phyloP scores from a whole-genome alignment of 129 eudicot species.

The Apium graveolens region DNA sequence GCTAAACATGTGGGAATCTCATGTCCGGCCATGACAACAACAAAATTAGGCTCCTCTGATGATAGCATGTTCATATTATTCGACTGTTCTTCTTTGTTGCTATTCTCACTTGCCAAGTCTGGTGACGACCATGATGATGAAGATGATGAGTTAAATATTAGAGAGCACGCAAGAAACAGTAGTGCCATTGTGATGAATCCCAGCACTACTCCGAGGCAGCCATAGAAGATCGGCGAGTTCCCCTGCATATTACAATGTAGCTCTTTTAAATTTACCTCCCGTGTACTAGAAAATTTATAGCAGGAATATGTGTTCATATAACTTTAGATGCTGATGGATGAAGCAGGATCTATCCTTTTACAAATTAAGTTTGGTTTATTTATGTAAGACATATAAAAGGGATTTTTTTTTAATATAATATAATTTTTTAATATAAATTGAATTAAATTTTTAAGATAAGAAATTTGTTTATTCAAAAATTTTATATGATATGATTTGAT shows the following conservation, averaged over 20 bases:
- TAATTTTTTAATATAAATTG: no score
- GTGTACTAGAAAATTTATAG: background rate
- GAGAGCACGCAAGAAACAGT: background rate
- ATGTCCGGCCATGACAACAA: conserved; percentile 1
- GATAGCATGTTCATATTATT: background rate
- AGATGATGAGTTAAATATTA: background rate
- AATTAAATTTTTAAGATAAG: no score
- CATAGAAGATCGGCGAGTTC: background rate
- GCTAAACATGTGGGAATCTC: background rate
- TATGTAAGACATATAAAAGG: no score
- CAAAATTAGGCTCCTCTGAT: background rate
- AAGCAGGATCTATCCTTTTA: no score
- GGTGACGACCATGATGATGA: no score
- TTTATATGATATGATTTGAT: no score
- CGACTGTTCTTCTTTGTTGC: background rate
- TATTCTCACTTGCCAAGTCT: background rate
- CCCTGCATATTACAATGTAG: background rate
- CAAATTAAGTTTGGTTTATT: no score
- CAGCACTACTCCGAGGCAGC: background rate
- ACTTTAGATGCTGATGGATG: no score
- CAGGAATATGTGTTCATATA: background rate
- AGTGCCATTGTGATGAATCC: background rate
- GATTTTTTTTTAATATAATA: no score
- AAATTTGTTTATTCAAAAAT: no score
- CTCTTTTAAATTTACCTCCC: background rate